A percentile compares a stretch with the other conserved stretches of the same genome.
phyloP scores from a whole-genome alignment of 2,329 filamentous ascomycete genomes.

The Penicillium verrucosum region DNA sequence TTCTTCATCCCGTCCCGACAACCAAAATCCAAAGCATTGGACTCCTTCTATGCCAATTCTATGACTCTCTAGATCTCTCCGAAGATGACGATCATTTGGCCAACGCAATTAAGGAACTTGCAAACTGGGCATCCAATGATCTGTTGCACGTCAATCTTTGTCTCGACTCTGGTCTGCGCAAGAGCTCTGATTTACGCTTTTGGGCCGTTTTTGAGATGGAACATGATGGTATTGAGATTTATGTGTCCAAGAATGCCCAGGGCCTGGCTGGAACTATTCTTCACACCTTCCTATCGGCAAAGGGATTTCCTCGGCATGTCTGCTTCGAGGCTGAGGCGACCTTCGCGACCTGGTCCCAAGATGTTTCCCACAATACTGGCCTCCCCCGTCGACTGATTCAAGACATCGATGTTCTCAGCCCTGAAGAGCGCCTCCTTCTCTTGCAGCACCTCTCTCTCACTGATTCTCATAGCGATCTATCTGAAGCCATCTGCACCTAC shows the following conservation, averaged over 20 bases:
- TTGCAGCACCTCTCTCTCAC: constrained; percentile 38
- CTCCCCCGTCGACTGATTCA: constrained; percentile 41
- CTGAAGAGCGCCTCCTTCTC: constrained; percentile 41
- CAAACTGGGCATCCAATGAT: constrained; percentile 28
- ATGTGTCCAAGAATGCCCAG: constrained; percentile 44
- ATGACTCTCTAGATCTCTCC: constrained; percentile 24
- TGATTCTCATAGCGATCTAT: constrained; percentile 28
- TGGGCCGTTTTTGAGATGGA: constrained; percentile 43
- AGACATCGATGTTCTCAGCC: constrained; percentile 44
- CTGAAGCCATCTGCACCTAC: constrained; percentile 31
- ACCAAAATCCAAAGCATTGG: constrained; percentile 37
- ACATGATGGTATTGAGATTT: constrained; percentile 37
- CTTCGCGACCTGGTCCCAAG: constrained; percentile 37
- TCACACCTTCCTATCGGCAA: constrained; percentile 47
- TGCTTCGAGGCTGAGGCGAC: constrained; percentile 42
- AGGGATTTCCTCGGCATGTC: constrained; percentile 38
- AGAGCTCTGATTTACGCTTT: constrained; percentile 37
- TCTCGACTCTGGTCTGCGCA: constrained; percentile 43
- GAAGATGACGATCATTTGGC: constrained; percentile 22
- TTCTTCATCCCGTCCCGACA: constrained; percentile 40
- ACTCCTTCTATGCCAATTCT: constrained; percentile 30
- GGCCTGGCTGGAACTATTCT: constrained; percentile 44
- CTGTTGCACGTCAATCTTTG: constrained; percentile 34
- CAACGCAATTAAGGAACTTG: constrained; percentile 31
- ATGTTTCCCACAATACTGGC: constrained; percentile 26